Conservation (phyloP, 106 monocot genomes). For the Allium fistulosum region DNA sequence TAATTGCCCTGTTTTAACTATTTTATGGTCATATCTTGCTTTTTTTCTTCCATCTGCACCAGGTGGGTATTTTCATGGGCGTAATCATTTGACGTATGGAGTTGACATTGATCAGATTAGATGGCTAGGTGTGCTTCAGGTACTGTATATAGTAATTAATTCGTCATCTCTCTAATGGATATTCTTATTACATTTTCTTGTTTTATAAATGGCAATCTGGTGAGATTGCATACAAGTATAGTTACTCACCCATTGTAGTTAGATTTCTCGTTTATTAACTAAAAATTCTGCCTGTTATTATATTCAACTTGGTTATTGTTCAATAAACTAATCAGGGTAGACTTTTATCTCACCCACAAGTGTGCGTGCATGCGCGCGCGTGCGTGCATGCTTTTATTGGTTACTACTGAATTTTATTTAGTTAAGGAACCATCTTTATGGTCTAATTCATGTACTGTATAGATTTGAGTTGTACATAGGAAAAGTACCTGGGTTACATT, state of each 20-base stretch:
- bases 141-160: conserved; percentile 7
- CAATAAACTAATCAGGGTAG: too few relatives aligned
- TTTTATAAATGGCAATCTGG: background rate
- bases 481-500: too few relatives aligned
- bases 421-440: too few relatives aligned
- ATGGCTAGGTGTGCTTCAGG: conserved; percentile 82
- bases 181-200: too few relatives aligned
- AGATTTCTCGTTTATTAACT: background rate
- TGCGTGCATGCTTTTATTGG: too few relatives aligned
- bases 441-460: too few relatives aligned
- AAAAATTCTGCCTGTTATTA: too few relatives aligned
- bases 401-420: too few relatives aligned
- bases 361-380: too few relatives aligned
- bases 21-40: conserved; percentile 2
- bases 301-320: too few relatives aligned
- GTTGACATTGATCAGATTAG: conserved; percentile 76
- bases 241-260: background rate
- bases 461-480: too few relatives aligned
- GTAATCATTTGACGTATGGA: conserved; percentile 68
- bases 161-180: background rate
- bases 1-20: background rate
- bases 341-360: too few relatives aligned
- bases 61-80: conserved; percentile 97
- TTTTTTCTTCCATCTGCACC: conserved; percentile 5
- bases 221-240: background rate